phyloP scores from a whole-genome alignment of 768 basidiomycete genomes.

The Megacollybia marginata region DNA sequence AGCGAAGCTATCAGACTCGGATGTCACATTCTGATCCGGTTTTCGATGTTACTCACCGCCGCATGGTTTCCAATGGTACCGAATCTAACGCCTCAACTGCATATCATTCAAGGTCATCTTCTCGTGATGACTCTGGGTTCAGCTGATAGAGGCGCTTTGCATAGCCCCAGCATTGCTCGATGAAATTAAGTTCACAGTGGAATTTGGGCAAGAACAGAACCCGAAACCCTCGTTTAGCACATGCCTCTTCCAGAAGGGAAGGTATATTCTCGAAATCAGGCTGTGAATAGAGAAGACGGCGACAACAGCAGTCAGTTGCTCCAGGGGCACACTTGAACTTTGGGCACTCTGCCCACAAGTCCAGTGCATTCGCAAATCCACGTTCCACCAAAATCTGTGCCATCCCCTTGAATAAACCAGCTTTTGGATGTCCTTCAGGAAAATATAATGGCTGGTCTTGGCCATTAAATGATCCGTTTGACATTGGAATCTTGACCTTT shows the following conservation, averaged over 20 bases:
- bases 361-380: conserved; percentile 5
- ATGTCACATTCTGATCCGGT: no score
- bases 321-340: conserved; percentile 21
- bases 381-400: conserved; percentile 11
- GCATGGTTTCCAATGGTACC: conserved; percentile 19
- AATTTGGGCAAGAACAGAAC: conserved; percentile 21
- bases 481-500: conserved; percentile 21
- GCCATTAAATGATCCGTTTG: conserved; percentile 15
- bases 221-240: conserved; percentile 11
- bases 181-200: conserved; percentile 27
- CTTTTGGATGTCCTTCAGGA: conserved; percentile 5
- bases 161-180: conserved; percentile 28
- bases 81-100: conserved; percentile 18
- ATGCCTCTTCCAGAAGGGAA: conserved; percentile 15
- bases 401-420: conserved; percentile 9
- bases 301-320: conserved; percentile 19
- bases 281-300: conserved; percentile 15
- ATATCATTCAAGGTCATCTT: conserved; percentile 26
- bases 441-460: conserved; percentile 22
- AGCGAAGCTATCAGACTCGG: conserved; percentile 2
- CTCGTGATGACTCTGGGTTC: conserved; percentile 14
- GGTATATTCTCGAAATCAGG: conserved; percentile 17
- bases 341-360: conserved; percentile 19
- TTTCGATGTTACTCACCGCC: conserved; percentile 6
- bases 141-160: conserved; percentile 21